Evolutionary conservation across 495 filamentous ascomycete genomes (phyloP).

Genomic region (Hypomontagnella submonticulosa): DNA sequence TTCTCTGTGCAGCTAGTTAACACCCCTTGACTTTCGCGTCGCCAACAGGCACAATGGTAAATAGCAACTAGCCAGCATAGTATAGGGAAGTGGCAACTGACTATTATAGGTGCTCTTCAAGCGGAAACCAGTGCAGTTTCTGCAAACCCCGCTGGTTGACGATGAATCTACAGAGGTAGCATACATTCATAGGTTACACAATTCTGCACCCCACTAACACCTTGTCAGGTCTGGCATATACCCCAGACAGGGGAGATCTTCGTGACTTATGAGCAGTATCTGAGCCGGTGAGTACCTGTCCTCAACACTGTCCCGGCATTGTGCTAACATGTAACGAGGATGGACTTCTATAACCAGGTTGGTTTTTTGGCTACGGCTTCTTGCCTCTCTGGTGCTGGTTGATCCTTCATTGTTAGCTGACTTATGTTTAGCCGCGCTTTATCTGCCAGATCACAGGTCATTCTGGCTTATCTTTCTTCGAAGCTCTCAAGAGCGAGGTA

Average conservation of each 20-base stretch:
- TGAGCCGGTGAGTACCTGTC: slow-evolving; percentile 70
- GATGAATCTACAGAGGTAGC: slow-evolving; percentile 83
- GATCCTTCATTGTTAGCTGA: slow-evolving; percentile 24
- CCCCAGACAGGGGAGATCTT: slow-evolving; percentile 91
- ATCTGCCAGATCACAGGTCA: slow-evolving; percentile 96
- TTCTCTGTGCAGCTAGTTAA: slow-evolving; percentile 35
- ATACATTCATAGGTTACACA: slow-evolving; percentile 24
- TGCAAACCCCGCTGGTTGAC: slow-evolving; percentile 75
- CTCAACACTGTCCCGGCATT: background rate
- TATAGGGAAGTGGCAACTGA: slow-evolving; percentile 19
- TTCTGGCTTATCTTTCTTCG: slow-evolving; percentile 91
- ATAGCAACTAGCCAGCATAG: slow-evolving; percentile 2
- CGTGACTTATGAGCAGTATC: slow-evolving; percentile 85
- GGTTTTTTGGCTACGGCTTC: slow-evolving; percentile 32
- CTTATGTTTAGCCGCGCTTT: slow-evolving; percentile 73
- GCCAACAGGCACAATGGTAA: slow-evolving; percentile 42
- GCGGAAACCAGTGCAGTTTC: slow-evolving; percentile 91
- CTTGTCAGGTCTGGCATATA: slow-evolving; percentile 86
- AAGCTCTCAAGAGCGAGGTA: slow-evolving; percentile 94
- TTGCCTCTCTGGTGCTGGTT: background rate
- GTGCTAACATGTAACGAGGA: slow-evolving; percentile 56
- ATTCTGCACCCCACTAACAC: slow-evolving; percentile 39
- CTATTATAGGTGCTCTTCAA: slow-evolving; percentile 86
- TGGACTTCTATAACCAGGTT: slow-evolving; percentile 95
- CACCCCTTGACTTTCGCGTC: slow-evolving; percentile 35